phyloP scores from a whole-genome alignment of 345 rosid species.

The Citrus medica region DNA sequence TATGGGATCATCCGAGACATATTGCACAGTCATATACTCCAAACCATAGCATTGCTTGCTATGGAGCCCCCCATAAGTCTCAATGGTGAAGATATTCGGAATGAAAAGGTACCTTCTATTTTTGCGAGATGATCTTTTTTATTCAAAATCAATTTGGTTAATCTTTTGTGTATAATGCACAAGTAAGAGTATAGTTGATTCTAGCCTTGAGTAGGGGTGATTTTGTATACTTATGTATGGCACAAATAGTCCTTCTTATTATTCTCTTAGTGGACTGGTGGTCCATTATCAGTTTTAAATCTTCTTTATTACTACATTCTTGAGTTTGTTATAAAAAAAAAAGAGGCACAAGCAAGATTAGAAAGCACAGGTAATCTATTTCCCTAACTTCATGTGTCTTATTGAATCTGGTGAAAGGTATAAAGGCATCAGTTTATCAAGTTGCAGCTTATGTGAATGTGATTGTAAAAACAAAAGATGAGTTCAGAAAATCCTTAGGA shows the following conservation, averaged over 20 bases:
- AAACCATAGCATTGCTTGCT: slow-evolving; percentile 73
- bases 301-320: too few relatives aligned
- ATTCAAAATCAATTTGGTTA: neutral
- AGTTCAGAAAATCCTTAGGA: neutral
- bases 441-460: neutral
- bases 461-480: neutral
- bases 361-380: too few relatives aligned
- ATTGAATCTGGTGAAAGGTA: neutral
- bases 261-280: too few relatives aligned
- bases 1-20: slow-evolving; percentile 78
- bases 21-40: slow-evolving; percentile 73
- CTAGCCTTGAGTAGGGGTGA: too few relatives aligned
- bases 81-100: slow-evolving; percentile 29
- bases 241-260: neutral
- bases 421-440: neutral
- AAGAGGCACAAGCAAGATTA: too few relatives aligned
- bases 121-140: too few relatives aligned
- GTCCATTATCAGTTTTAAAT: too few relatives aligned
- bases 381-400: neutral
- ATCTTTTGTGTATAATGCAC: neutral
- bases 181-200: neutral
- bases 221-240: too few relatives aligned
- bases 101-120: too few relatives aligned
- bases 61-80: slow-evolving; percentile 87
- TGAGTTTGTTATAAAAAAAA: too few relatives aligned